Conservation (phyloP, 805 yeast genomes). For the Yamadazyma phyllophila region DNA sequence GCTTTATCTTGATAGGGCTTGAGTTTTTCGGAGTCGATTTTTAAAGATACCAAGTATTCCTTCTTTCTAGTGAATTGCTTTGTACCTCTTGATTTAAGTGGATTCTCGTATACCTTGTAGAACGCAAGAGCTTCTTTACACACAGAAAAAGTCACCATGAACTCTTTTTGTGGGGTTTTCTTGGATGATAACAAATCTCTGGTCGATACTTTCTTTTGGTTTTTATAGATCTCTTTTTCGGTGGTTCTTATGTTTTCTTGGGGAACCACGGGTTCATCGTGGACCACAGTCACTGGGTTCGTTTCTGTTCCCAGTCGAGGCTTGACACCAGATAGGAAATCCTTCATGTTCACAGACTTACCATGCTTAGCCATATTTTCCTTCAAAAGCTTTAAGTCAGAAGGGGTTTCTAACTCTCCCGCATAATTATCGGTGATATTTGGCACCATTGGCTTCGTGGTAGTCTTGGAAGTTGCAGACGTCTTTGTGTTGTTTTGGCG, state of each 20-base stretch:
- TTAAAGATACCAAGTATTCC: conserved; percentile 5
- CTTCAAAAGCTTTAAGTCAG: not conserved
- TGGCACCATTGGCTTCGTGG: not conserved
- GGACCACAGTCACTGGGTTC: too few relatives aligned
- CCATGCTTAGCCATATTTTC: conserved; percentile 7
- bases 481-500: too few relatives aligned
- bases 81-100: conserved; percentile 28
- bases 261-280: too few relatives aligned
- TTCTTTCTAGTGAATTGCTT: conserved; percentile 3
- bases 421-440: not conserved
- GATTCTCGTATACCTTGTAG: conserved; percentile 26
- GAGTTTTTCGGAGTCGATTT: conserved; percentile 6
- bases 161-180: conserved; percentile 6
- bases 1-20: not conserved
- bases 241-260: not conserved
- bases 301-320: conserved; percentile 5
- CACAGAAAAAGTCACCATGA: conserved; percentile 23
- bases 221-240: conserved; percentile 21
- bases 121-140: conserved; percentile 23
- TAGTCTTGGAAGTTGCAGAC: too few relatives aligned
- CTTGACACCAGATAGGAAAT: conserved; percentile 8
- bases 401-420: not conserved
- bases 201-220: conserved; percentile 25
- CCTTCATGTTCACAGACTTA: conserved; percentile 8
- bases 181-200: conserved; percentile 50